phyloP scores from a whole-genome alignment of 495 filamentous ascomycete species.

The Penicillium verhagenii region DNA sequence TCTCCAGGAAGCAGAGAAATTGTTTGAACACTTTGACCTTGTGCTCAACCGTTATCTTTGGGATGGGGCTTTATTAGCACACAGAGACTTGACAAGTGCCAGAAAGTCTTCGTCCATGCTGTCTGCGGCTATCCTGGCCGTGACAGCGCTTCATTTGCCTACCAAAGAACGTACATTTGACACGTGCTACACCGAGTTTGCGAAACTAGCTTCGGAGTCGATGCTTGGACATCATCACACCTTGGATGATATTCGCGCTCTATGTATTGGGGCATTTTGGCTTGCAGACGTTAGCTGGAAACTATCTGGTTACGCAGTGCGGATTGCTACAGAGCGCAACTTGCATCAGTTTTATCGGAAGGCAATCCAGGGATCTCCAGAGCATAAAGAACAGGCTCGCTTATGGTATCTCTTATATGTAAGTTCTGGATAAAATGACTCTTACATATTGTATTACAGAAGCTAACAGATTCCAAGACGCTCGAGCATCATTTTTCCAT shows the following conservation, averaged over 20 bases:
- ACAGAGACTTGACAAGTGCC: constrained; percentile 43
- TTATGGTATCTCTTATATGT: constrained; percentile 56
- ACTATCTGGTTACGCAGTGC: constrained; percentile 54
- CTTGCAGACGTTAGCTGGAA: constrained; percentile 57
- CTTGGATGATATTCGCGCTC: constrained; percentile 51
- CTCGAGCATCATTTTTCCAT: constrained; percentile 57
- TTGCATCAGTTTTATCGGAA: constrained; percentile 52
- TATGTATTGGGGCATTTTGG: constrained; percentile 57
- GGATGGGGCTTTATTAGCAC: constrained; percentile 47
- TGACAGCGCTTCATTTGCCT: constrained; percentile 52
- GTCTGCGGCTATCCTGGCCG: constrained; percentile 49
- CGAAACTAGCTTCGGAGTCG: constrained; percentile 48
- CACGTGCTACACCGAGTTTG: constrained; percentile 53
- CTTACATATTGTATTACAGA: not conserved
- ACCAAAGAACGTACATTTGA: constrained; percentile 47
- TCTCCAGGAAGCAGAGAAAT: constrained; percentile 48
- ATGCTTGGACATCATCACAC: constrained; percentile 53
- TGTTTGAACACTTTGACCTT: constrained; percentile 50
- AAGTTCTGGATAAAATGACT: constrained; percentile 15
- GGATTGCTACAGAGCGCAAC: constrained; percentile 54
- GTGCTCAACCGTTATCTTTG: constrained; percentile 55
- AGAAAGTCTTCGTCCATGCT: constrained; percentile 51
- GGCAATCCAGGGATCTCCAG: constrained; percentile 44
- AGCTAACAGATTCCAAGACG: constrained; percentile 34
- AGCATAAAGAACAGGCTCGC: constrained; percentile 47